A percentile compares a stretch with the other conserved stretches of the same genome.
phyloP scores from a whole-genome alignment of 2,329 filamentous ascomycete genomes.

The Dothideomycetidae sp. region DNA sequence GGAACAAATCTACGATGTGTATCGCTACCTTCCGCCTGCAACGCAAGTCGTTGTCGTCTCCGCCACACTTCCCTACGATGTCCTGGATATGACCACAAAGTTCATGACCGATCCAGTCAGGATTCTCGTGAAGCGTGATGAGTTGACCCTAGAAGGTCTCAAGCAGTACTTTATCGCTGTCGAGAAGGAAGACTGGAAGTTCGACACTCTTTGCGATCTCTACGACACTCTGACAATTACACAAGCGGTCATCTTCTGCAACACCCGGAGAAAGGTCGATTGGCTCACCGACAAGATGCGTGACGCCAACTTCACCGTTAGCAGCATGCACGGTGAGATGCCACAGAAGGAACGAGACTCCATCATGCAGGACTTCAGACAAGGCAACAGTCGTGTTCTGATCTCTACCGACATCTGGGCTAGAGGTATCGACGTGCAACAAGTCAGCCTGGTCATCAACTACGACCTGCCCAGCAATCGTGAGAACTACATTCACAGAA shows the following conservation, averaged over 20 bases:
- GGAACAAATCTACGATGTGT: conserved; percentile 98
- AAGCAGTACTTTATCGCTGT: conserved; percentile 99
- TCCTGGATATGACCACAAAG: conserved; percentile 97
- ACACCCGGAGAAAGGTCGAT: conserved; percentile 96
- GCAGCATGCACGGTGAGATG: conserved; percentile 99
- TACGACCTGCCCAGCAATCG: conserved; percentile 96
- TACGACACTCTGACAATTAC: conserved; percentile 98
- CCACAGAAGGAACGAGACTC: conserved; percentile 94
- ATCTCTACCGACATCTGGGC: conserved; percentile 98
- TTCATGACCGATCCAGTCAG: conserved; percentile 98
- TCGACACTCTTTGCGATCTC: conserved; percentile 94
- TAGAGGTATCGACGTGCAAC: conserved; percentile 95
- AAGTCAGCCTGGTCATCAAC: conserved; percentile 97
- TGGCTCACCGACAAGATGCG: conserved; percentile 99
- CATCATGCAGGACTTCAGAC: conserved; percentile 98
- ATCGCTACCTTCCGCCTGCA: conserved; percentile 87
- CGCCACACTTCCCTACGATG: conserved; percentile 91
- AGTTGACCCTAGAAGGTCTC: conserved; percentile 88
- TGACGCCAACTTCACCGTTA: conserved; percentile 96
- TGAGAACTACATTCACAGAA: conserved; percentile 99
- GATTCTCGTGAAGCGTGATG: conserved; percentile 96
- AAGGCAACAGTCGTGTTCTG: conserved; percentile 87
- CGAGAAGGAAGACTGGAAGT: conserved; percentile 99
- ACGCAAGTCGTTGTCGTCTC: conserved; percentile 98
- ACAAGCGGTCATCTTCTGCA: conserved; percentile 98